These are phyloP conservation scores for Lepidium didymum DNA, from an alignment of 345 rosid species.

Conservation along the genomic window DNA sequence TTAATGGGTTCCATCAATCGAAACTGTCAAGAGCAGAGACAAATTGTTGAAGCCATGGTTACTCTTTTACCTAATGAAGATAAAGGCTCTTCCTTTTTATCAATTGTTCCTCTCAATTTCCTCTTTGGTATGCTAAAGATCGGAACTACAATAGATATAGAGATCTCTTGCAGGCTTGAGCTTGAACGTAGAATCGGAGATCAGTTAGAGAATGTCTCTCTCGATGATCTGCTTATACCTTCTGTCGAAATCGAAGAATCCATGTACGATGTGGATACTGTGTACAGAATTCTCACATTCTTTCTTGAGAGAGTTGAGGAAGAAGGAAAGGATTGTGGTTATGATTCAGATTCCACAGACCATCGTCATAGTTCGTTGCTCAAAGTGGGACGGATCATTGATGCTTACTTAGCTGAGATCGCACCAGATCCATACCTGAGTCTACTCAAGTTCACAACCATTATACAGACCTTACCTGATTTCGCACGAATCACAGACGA, in stretches of 20 bases:
- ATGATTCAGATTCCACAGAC: conserved; percentile 35
- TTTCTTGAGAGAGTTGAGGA: conserved; percentile 63
- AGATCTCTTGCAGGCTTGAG: conserved; percentile 51
- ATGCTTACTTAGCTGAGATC: conserved; percentile 79
- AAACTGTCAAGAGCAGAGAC: conserved; percentile 50
- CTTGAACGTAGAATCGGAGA: conserved; percentile 58
- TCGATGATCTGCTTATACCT: conserved; percentile 84
- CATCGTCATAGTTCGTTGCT: conserved; percentile 51
- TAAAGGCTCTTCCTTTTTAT: conserved; percentile 28
- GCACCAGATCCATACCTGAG: conserved; percentile 76
- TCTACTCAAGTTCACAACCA: conserved; percentile 56
- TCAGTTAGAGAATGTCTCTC: conserved; percentile 52
- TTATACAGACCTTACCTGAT: conserved; percentile 69
- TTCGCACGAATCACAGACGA: conserved; percentile 76
- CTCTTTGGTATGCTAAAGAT: conserved; percentile 73
- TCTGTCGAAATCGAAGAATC: conserved; percentile 56
- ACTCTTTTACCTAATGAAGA: conserved; percentile 52
- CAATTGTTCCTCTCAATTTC: conserved; percentile 48
- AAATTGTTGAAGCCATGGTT: conserved; percentile 56
- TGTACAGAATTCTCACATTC: conserved; percentile 54
- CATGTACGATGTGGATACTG: conserved; percentile 65
- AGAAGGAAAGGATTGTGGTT: conserved; percentile 35
- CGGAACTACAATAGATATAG: conserved; percentile 48
- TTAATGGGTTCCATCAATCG: conserved; percentile 42
- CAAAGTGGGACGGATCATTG: conserved; percentile 73